Conservation (phyloP, 1,284 basidiomycete species). For the Porodaedalea pini region DNA sequence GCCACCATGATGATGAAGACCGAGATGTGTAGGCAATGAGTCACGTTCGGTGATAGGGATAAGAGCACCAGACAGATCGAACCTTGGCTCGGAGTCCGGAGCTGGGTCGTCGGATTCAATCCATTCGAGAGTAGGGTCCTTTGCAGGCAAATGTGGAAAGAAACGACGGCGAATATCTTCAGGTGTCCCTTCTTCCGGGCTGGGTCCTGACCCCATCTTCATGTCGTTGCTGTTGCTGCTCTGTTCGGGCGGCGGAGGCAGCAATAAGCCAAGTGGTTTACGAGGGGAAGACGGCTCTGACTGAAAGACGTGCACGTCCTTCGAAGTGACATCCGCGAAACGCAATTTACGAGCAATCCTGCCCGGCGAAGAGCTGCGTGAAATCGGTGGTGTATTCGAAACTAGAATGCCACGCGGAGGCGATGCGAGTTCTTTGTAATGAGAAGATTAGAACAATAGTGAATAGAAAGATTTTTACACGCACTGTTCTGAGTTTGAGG, state of each 20-base stretch:
- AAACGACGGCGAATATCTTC: slow-evolving; percentile 81
- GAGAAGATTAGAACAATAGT: neutral
- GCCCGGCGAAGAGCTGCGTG: slow-evolving; percentile 27
- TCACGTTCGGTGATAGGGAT: slow-evolving; percentile 52
- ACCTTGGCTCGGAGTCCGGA: slow-evolving; percentile 41
- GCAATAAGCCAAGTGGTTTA: slow-evolving; percentile 38
- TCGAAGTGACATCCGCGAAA: slow-evolving; percentile 50
- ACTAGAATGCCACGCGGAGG: slow-evolving; percentile 32
- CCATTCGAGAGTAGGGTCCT: slow-evolving; percentile 78
- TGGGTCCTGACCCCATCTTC: slow-evolving; percentile 20
- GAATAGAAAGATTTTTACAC: neutral
- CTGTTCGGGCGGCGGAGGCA: slow-evolving; percentile 51
- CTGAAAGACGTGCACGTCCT: slow-evolving; percentile 71
- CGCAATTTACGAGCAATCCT: slow-evolving; percentile 38
- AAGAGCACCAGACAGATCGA: slow-evolving; percentile 69
- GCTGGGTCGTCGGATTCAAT: slow-evolving; percentile 41
- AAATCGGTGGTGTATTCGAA: slow-evolving; percentile 35
- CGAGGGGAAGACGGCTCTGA: slow-evolving; percentile 73
- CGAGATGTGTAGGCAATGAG: slow-evolving; percentile 74
- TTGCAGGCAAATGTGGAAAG: slow-evolving; percentile 70
- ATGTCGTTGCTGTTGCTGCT: slow-evolving; percentile 33
- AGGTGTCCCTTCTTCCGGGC: slow-evolving; percentile 69
- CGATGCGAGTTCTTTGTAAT: slow-evolving; percentile 52
- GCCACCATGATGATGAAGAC: slow-evolving; percentile 87
- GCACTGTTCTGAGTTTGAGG: slow-evolving; percentile 5